Base-by-base conservation (phyloP, 2,329 filamentous ascomycete species). In the Aspergillus oerlinghausenensis region DNA sequence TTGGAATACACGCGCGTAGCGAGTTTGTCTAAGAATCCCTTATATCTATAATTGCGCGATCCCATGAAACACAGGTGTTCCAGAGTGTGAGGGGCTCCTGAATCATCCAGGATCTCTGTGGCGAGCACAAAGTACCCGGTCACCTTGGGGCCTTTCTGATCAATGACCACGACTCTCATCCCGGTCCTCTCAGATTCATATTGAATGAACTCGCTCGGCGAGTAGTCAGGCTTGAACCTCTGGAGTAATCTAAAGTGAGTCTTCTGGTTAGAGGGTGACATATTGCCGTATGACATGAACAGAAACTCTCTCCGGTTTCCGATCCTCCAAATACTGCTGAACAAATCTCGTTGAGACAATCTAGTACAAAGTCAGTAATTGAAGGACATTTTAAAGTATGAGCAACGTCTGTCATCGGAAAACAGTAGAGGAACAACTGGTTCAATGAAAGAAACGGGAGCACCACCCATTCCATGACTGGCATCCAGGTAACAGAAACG, bases 51-150 rank as follows among this genome's bases (percentile, higher is more conserved):
- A 70, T 83, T 95, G 71, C 89, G 92, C 25, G 94, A 97, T 28
- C 94, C 94, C 88, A 92, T 92, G 70, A 92, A 93, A 62, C 90
- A 80, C 14, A 93, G 76, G 72, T 92, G 88, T 75, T 93, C 88
- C n/a, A 93, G 80, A 0, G 89, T 92, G 69, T 93, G 89, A 4
- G 89, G 94, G 14, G 94, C 89, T 43, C 94, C 94, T 10, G 93
- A 97, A 73, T 99, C 92, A 77, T 99, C 94, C 67, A 96, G 88
- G 66, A 99, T 97, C 75, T 99, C 94, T 3, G 94, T 99, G 35
- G 94, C 94, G 53, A 99, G 82, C 35, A 92, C 88, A 75, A 99
- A 99, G 76, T 95, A 96, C 35, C 94, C 94, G 64, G 90, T 88
- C 59, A 97, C 84, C 74, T 97, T 97, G n/a, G 94, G 94, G 0